Conservation (phyloP, 768 basidiomycete genomes). For the Hygrocybe punicea region DNA sequence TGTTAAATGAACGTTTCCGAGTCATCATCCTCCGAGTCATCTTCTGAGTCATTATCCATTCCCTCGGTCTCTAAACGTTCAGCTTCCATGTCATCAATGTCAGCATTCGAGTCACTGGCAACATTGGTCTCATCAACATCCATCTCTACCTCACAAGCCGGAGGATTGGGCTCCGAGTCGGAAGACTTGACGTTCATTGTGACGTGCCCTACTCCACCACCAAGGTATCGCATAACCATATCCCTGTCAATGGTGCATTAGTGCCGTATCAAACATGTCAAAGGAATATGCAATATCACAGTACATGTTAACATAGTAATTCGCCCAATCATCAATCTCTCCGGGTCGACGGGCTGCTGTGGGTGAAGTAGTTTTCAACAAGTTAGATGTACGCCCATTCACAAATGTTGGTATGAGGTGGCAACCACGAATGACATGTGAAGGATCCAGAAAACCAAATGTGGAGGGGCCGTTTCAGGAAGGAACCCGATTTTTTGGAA, state of each 20-base stretch:
- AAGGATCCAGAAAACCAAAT: constrained; percentile 50
- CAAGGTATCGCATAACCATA: constrained; percentile 33
- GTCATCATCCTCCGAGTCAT: not conserved
- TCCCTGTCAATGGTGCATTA: constrained; percentile 25
- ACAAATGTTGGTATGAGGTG: constrained; percentile 45
- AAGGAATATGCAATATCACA: constrained; percentile 12
- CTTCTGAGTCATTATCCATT: no score
- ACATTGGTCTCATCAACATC: no score
- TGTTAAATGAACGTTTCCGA: no score
- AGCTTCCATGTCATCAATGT: not conserved
- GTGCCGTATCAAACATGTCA: not conserved
- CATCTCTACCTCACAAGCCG: no score
- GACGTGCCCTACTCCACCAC: constrained; percentile 35
- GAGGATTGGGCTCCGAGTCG: no score
- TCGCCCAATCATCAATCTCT: constrained; percentile 29
- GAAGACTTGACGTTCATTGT: not conserved
- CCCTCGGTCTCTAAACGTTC: not conserved
- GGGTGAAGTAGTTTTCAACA: not conserved
- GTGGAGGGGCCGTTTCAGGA: constrained; percentile 17
- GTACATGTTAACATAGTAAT: constrained; percentile 38
- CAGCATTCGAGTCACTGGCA: not conserved
- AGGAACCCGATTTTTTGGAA: constrained; percentile 37
- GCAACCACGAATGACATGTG: constrained; percentile 33
- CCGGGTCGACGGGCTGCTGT: not conserved
- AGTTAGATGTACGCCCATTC: constrained; percentile 13